Percentiles rank a stretch among this genome's conserved stretches.
These are phyloP conservation scores for Sicyos baderoa DNA, from an alignment of 306 rosid genomes.

Conservation along the genomic window DNA sequence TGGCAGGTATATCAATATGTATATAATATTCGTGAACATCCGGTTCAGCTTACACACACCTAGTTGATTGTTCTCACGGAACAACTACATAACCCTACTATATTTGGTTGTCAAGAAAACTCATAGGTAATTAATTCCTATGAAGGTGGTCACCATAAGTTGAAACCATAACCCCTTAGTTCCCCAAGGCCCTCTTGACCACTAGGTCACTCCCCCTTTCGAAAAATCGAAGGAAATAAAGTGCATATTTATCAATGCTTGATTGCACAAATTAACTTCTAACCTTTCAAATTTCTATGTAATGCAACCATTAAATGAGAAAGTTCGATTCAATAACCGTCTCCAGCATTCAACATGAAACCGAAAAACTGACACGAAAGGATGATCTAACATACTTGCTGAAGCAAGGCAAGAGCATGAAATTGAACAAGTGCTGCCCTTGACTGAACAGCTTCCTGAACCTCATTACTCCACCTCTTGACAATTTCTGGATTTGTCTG, in stretches of 20 bases:
- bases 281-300: neutral
- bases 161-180: too few species aligned
- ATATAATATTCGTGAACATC: too few species aligned
- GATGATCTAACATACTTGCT: constrained; percentile 56
- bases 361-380: constrained; percentile 17
- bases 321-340: neutral
- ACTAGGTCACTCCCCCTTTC: too few species aligned
- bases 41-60: too few species aligned
- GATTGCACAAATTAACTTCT: neutral
- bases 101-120: too few species aligned
- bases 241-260: neutral
- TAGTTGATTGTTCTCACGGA: too few species aligned
- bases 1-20: too few species aligned
- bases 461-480: constrained; percentile 98
- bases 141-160: too few species aligned
- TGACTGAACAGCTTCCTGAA: constrained; percentile 98
- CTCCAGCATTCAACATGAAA: constrained; percentile 11
- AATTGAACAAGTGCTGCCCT: constrained; percentile 98
- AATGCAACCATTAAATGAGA: neutral
- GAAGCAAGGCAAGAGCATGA: constrained; percentile 88
- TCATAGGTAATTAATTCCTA: too few species aligned
- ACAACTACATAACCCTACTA: too few species aligned
- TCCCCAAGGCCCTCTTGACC: too few species aligned
- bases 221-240: neutral
- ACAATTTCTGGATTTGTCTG: constrained; percentile 98